phyloP scores from a whole-genome alignment of 345 rosid species.

The Gossypium bickii region DNA sequence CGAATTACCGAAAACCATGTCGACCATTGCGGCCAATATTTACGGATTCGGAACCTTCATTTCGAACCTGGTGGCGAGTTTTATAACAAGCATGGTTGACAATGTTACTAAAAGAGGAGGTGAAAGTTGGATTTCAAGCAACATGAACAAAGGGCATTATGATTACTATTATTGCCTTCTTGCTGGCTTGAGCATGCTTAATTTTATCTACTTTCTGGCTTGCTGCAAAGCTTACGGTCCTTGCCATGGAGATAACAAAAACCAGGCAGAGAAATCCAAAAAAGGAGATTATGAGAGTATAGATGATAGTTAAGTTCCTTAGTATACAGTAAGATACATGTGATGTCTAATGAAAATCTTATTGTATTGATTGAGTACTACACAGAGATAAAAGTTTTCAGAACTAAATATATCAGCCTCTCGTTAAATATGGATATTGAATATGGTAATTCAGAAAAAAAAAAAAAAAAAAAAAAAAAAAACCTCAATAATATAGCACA shows the following conservation, averaged over 20 bases:
- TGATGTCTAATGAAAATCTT: neutral
- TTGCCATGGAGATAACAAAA: slow-evolving; percentile 16
- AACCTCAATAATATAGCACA: no score
- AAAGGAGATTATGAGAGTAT: neutral
- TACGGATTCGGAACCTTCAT: slow-evolving; percentile 25
- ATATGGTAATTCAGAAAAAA: no score
- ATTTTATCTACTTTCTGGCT: slow-evolving; percentile 33
- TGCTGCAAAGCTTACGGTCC: slow-evolving; percentile 47
- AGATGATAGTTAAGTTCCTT: neutral
- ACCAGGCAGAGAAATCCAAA: neutral
- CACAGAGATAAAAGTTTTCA: no score
- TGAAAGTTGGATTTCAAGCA: slow-evolving; percentile 45
- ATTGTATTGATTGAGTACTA: neutral
- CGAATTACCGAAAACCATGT: slow-evolving; percentile 50
- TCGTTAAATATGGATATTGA: no score
- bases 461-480: no score
- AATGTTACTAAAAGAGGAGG: slow-evolving; percentile 21
- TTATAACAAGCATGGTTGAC: slow-evolving; percentile 32
- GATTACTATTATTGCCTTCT: slow-evolving; percentile 54
- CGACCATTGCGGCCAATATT: slow-evolving; percentile 44
- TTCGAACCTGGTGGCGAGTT: slow-evolving; percentile 38
- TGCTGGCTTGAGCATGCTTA: slow-evolving; percentile 31
- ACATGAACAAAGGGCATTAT: slow-evolving; percentile 46
- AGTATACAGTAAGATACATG: neutral
- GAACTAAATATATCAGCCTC: no score